Conservation (phyloP, 2,329 filamentous ascomycete species). For the Aureobasidium sp. region DNA sequence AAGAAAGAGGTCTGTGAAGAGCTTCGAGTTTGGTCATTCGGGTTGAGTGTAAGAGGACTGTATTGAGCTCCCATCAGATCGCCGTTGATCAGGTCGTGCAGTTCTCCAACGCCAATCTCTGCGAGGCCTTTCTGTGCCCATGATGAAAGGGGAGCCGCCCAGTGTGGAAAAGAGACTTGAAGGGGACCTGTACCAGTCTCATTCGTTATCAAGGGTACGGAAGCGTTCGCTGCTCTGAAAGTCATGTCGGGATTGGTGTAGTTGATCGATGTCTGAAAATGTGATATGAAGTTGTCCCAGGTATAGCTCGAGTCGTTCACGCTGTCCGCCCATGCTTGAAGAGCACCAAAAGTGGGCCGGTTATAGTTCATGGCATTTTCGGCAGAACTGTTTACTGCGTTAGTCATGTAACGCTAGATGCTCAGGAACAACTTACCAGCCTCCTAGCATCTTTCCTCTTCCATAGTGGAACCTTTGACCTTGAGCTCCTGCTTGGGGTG, state of each 20-base stretch:
- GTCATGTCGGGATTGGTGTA: slow-evolving; percentile 22
- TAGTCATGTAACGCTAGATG: not conserved
- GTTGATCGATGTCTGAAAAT: slow-evolving; percentile 20
- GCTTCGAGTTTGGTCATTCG: slow-evolving; percentile 18
- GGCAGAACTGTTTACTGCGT: slow-evolving; percentile 16
- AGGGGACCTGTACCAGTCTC: slow-evolving; percentile 24
- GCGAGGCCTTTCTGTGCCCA: slow-evolving; percentile 25
- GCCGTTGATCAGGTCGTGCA: slow-evolving; percentile 21
- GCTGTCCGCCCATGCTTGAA: slow-evolving; percentile 32
- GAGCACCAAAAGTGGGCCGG: slow-evolving; percentile 26
- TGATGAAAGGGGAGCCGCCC: slow-evolving; percentile 24
- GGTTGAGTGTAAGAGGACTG: slow-evolving; percentile 22
- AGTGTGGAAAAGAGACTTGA: slow-evolving; percentile 27
- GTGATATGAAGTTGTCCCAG: slow-evolving; percentile 24
- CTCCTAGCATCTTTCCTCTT: slow-evolving; percentile 27
- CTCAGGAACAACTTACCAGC: slow-evolving; percentile 6
- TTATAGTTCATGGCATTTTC: slow-evolving; percentile 25
- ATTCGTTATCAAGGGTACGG: slow-evolving; percentile 21
- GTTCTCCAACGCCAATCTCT: slow-evolving; percentile 26
- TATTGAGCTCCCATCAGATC: slow-evolving; percentile 20
- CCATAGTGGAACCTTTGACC: slow-evolving; percentile 22
- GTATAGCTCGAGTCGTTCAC: slow-evolving; percentile 30
- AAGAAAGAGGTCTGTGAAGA: slow-evolving; percentile 27
- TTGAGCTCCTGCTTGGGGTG: slow-evolving; percentile 18
- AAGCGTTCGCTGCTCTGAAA: slow-evolving; percentile 23